Base-by-base conservation (phyloP, 179 eudicot species). In the Dionaea muscipula region DNA sequence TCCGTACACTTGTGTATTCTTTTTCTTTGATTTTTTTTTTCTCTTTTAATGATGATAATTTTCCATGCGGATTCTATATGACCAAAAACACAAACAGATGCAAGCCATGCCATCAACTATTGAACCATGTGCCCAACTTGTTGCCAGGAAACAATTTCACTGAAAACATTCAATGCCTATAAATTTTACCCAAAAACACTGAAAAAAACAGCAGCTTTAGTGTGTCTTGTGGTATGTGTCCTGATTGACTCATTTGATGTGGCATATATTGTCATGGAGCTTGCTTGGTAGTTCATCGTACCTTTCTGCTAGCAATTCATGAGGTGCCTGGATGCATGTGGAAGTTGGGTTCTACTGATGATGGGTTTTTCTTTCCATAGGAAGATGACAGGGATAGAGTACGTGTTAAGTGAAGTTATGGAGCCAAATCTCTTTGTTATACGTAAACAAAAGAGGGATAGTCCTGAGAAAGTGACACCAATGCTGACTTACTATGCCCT, bases 391-490 rank as follows among this genome's bases (percentile, higher is more conserved):
- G 95, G 97, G 39, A 68, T 60, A 10, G 97, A 90, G 59, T 90
- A 61, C 66, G 72, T 73, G 74, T 62, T 90, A 65, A 76, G 70
- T 61, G 95, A 90, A 75, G 94, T 83, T 39, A 68, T 72, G 74
- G 97, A 90, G 65, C 97, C 95, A 9, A 81, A 90, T 67, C 75
- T 86, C 56, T 90, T 86, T 71, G 95, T 83, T 54, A 71, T 90
- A 37, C 88, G 84, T 18, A 83, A 86, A 68, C 97, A 90, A 66
- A 86, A 86, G 78, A 78, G 97, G 77, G 97, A 90, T 65, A 64
- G 83, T 56, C 87, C 97, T 52, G 97, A 90, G 76, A 90, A 90
- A 59, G 82, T 77, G 41, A 90, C 85, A 2, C 85, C 87, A 41
- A 81, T 83, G 90, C 72, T 86, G 40, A 83, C 95, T 37, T 90